Percentiles rank a stretch among this genome's conserved stretches.
Evolutionary conservation across 208 protist genomes (phyloP).

Genomic region (Balamuthia mandrillaris): DNA sequence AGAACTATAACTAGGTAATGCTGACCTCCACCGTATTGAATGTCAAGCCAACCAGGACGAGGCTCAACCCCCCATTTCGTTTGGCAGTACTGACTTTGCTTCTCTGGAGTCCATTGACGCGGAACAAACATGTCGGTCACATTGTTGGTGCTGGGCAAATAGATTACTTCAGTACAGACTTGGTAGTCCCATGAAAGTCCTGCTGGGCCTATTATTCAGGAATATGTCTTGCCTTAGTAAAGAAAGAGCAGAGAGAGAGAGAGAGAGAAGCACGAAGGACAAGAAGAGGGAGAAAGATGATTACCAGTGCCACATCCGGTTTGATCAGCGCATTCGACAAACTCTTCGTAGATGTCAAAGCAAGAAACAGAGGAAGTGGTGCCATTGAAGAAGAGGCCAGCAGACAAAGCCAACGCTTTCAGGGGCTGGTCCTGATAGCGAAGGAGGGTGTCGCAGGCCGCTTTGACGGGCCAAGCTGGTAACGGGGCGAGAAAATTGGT

Average conservation of each 20-base stretch:
- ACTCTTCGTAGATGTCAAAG: constrained; percentile 28
- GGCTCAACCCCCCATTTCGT: constrained; percentile 29
- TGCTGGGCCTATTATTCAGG: no score
- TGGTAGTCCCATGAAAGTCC: constrained; percentile 70
- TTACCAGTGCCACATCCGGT: constrained; percentile 12
- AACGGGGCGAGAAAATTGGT: constrained; percentile 45
- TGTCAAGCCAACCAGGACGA: constrained; percentile 45
- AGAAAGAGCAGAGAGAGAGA: no score
- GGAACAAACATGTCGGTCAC: constrained; percentile 61
- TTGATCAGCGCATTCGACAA: constrained; percentile 36
- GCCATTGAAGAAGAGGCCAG: constrained; percentile 51
- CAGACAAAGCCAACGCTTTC: constrained; percentile 28
- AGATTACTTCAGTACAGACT: constrained; percentile 70
- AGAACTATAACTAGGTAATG: not conserved
- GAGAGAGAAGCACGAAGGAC: no score
- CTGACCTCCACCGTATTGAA: constrained; percentile 42
- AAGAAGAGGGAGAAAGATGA: no score
- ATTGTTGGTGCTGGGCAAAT: constrained; percentile 59
- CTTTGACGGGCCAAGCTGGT: constrained; percentile 58
- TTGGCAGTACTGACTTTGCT: constrained; percentile 20
- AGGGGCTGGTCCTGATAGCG: not conserved
- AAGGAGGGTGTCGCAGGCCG: constrained; percentile 46
- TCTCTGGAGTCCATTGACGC: not conserved
- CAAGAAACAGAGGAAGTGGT: not conserved
- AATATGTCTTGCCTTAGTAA: no score